These are phyloP conservation scores for Nicotiana rustica DNA, from an alignment of 305 asterid genomes.

Conservation along the genomic window DNA sequence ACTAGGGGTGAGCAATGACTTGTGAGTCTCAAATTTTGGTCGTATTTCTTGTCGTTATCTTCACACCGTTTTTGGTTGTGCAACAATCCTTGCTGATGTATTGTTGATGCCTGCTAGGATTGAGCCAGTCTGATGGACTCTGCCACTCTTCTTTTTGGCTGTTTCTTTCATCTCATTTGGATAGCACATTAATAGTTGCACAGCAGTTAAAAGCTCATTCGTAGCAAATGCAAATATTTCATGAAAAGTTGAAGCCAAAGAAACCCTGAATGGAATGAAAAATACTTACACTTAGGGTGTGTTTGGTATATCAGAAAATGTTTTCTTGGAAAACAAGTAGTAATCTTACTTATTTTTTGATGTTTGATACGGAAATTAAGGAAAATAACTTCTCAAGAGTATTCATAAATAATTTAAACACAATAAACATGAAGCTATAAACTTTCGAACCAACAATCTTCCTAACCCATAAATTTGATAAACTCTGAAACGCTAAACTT, in stretches of 20 bases:
- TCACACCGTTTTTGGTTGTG: neutral
- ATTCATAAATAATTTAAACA: too few relatives aligned
- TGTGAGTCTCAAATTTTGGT: neutral
- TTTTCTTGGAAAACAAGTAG: too few relatives aligned
- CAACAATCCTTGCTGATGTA: neutral
- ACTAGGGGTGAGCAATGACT: neutral
- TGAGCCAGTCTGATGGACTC: neutral
- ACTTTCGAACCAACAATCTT: too few relatives aligned
- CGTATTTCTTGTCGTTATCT: neutral
- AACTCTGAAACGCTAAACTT: too few relatives aligned
- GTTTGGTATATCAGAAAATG: too few relatives aligned
- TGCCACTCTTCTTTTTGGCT: neutral
- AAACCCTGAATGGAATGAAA: neutral
- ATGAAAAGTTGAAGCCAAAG: neutral
- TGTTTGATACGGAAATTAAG: too few relatives aligned
- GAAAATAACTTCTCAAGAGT: too few relatives aligned
- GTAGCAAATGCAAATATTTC: neutral
- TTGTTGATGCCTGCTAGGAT: neutral
- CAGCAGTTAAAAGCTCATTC: neutral
- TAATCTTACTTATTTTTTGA: too few relatives aligned
- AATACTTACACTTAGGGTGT: too few relatives aligned
- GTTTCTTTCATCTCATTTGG: neutral
- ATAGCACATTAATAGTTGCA: neutral
- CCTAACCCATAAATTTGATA: too few relatives aligned
- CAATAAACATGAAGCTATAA: too few relatives aligned